These are phyloP conservation scores for Mycena albidolilacea DNA, from an alignment of 768 basidiomycete species.

Conservation along the genomic window DNA sequence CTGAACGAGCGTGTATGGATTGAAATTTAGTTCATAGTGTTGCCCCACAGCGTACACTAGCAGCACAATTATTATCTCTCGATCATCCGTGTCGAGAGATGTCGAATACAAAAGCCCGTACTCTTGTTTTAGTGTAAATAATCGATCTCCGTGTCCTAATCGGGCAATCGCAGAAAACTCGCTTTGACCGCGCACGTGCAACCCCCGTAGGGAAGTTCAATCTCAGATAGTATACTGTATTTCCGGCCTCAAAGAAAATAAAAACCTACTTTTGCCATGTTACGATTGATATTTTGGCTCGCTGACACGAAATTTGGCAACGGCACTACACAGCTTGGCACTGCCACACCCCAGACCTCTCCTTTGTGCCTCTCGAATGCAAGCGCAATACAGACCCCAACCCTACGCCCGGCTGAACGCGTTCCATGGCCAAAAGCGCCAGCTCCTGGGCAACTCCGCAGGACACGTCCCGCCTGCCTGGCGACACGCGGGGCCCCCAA, in stretches of 20 bases:
- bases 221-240: neutral
- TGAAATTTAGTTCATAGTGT: no score
- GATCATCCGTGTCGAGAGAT: no score
- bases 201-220: neutral
- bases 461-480: slow-evolving; percentile 74
- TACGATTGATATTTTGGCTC: no score
- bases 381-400: slow-evolving; percentile 36
- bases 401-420: slow-evolving; percentile 53
- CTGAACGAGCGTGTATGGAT: no score
- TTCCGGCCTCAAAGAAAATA: neutral
- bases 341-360: neutral
- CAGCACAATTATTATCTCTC: no score
- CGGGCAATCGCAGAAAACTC: neutral
- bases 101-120: no score
- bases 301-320: no score
- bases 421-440: slow-evolving; percentile 69
- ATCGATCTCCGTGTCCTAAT: neutral
- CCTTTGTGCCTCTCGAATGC: slow-evolving; percentile 27
- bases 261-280: neutral
- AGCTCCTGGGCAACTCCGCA: slow-evolving; percentile 71
- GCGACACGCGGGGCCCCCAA: slow-evolving; percentile 51
- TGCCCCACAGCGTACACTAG: no score
- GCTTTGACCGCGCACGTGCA: slow-evolving; percentile 17
- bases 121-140: no score
- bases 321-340: neutral